Evolutionary conservation across 306 rosid genomes (phyloP), one percentile per base, ranked within the genome.

Genomic region (Sindora glabra): DNA sequence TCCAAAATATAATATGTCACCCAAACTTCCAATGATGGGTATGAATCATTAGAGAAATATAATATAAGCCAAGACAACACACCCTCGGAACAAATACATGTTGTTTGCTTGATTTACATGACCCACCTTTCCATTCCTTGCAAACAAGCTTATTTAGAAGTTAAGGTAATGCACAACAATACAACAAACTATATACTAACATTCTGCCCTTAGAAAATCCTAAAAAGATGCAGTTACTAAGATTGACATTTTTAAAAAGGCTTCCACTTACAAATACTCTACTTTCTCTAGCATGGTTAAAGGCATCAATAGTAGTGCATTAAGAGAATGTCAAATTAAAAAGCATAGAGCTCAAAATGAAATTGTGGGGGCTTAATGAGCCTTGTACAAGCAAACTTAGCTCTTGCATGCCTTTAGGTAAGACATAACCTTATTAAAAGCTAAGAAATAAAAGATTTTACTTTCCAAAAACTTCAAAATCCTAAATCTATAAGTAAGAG

Each of bases 71-170:
- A 61, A 44, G 54, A 58, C 70, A 64, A 42, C 79, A 70, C 36
- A 92, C 97, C 99, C 99, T 11, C 96, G 99, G 76, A 92, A 92
- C 63, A 92, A 74, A 74, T 92, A 92, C 99, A 92, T 92, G 76
- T 92, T 92, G 75, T 92, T 92, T 63, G 99, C 99, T 89, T 92
- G 99, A 84, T 92, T 89, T 63, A 86, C 97, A 71, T 92, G 89
- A 56, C 99, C 99, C 14, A 79, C 66, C 52, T 77, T 92, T 29
- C 95, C 99, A 36, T 92, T 75, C 66, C 90, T 97, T 92, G 89
- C 59, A 24, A 63, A 74, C 26, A 67, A 57, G 56, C 39, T 27
- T 38, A 53, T 25, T 68, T 15, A 37, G 38, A 40, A 39, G 45
- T 65, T 53, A 68, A 24, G 44, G 23, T 51, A 71, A 51, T 36